Base-by-base conservation (phyloP, 192 early-diverging fungal genomes). In the Coemansia aciculifera region DNA sequence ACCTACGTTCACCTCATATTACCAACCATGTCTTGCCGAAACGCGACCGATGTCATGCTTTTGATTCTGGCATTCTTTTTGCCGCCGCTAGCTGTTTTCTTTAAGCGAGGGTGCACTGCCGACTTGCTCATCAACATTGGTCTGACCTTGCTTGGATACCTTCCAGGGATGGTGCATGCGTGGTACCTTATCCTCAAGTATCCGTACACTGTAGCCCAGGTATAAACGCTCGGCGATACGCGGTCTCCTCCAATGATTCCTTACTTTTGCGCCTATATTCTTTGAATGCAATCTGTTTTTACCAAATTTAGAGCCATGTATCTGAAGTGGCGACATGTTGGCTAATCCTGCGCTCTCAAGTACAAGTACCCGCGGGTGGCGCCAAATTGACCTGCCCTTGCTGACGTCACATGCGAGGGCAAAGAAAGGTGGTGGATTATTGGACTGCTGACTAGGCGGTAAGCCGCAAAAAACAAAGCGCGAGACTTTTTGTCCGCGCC, bases 121-220 rank as follows among this genome's bases (percentile, higher is more conserved):
- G 90, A 90, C 52, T 69, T 91, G 11, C 66, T 86, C 27, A 89
- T 93, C 66, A 92, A 92, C 81, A 83, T 92, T 63, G 36, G 75
- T 13, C 80, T 93, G 73, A 91, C 91, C 0, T 64, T 86, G 60
- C 81, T 93, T 32, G 90, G 90, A 23, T 89, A 67, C 62, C 72
- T 93, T 36, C 90, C 90, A 1, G 91, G 90, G 68, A 84, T 90
- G 51, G 74, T 89, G 32, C 89, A 89, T 57, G 86, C 87, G 27
- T 87, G 79, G 72, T 90, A 88, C 52, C 66, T 89, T 37, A 73
- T 89, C 7, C 71, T 85, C 59, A 86, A 52, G 34, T 34, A 34
- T 7, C 34, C 34, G 5, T 34, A 34, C 34, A 5, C 34, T 7
- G 44, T 13, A 19, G 44, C 44, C 6, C 44, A n/a, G 5, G 44